Evolutionary conservation across 1,139 yeast species (phyloP).

Genomic region (Yamadazyma trypodendri): DNA sequence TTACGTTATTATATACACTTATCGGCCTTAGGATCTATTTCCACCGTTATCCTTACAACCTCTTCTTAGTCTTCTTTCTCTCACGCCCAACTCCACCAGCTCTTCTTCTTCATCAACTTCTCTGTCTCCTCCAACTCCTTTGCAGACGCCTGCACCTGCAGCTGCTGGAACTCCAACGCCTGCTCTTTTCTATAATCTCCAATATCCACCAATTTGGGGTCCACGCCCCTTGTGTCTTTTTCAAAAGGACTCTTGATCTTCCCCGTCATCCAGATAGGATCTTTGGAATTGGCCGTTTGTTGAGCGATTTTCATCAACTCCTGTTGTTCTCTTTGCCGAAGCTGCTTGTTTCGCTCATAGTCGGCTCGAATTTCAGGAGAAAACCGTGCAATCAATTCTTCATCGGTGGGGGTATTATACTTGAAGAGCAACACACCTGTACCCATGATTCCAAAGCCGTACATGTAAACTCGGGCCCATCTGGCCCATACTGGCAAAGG

Average conservation of each 20-base stretch:
- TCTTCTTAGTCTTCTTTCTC: too few species aligned
- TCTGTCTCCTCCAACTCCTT: conserved; percentile 33
- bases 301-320: conserved; percentile 65
- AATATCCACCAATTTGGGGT: conserved; percentile 45
- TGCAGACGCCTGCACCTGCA: conserved; percentile 37
- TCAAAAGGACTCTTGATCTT: conserved; percentile 66
- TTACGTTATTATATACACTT: too few species aligned
- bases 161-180: conserved; percentile 43
- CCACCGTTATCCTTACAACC: too few species aligned
- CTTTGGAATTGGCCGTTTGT: conserved; percentile 60
- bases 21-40: too few species aligned
- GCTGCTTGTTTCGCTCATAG: conserved; percentile 63
- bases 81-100: conserved; percentile 37
- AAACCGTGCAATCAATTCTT: conserved; percentile 65
- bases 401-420: conserved; percentile 82
- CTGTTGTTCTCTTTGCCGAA: conserved; percentile 65
- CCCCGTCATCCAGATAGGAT: conserved; percentile 83
- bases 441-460: conserved; percentile 63
- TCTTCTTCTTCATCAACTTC: conserved; percentile 29
- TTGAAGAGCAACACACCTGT: conserved; percentile 65
- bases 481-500: conserved; percentile 4
- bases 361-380: conserved; percentile 83
- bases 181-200: conserved; percentile 43
- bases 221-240: conserved; percentile 29
- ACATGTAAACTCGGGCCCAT: conserved; percentile 27